These are phyloP conservation scores for Cytospora piceae DNA, from an alignment of 2,329 filamentous ascomycete genomes.

Conservation along the genomic window DNA sequence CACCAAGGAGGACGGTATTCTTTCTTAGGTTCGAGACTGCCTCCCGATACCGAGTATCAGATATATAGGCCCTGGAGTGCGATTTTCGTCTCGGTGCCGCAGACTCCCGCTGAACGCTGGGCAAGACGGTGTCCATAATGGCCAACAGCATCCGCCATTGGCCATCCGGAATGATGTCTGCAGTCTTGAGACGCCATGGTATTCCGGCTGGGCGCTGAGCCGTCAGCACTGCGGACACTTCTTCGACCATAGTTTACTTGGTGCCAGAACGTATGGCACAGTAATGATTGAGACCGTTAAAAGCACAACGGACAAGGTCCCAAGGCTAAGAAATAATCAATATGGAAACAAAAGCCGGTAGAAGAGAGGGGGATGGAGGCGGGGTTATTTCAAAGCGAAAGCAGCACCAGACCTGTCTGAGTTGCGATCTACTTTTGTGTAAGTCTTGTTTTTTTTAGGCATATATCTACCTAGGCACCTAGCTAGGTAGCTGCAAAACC, in stretches of 20 bases:
- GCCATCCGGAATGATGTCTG: constrained; percentile 26
- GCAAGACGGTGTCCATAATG: constrained; percentile 34
- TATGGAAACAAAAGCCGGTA: no score
- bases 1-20: constrained; percentile 21
- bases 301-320: no score
- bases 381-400: no score
- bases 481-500: no score
- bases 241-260: constrained; percentile 5
- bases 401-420: no score
- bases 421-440: no score
- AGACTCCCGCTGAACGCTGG: constrained; percentile 31
- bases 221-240: neutral
- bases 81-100: constrained; percentile 20
- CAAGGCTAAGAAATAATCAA: no score
- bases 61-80: constrained; percentile 27
- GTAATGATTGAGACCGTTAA: no score
- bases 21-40: constrained; percentile 17
- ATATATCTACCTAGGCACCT: no score
- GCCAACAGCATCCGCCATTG: constrained; percentile 35
- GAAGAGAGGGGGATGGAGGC: no score
- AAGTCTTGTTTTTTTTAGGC: no score
- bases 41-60: constrained; percentile 29
- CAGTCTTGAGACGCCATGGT: constrained; percentile 32
- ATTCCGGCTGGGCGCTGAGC: constrained; percentile 34
- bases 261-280: no score